Base-by-base conservation (phyloP, 176 grass and related monocot species). In the Canna indica region DNA sequence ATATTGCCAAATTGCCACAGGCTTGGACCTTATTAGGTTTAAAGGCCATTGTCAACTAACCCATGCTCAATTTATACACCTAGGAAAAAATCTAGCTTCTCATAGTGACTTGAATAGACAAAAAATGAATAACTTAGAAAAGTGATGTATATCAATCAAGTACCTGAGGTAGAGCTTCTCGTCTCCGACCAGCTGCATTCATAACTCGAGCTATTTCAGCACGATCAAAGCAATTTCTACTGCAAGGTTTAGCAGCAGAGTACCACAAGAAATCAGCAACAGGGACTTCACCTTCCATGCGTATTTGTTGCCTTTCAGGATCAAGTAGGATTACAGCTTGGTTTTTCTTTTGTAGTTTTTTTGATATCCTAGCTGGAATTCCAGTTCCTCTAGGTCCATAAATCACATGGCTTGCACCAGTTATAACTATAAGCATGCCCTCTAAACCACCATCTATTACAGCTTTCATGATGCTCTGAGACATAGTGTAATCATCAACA, bases 181-280 rank as follows among this genome's bases (percentile, higher is more conserved):
- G 79, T 60, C 89, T 92, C 64, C 65, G 78, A 77, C 94, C 89
- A 80, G 89, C 89, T 48, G 86, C 94, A 85, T 99, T 97, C 94
- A 99, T 99, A 69, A 99, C 86, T 79, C 89, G 79, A 73, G 94
- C 84, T 45, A 99, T 99, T 80, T 99, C 94, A 73, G 89, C 94
- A 78, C 86, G 88, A 78, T 99, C 94, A 54, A 99, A 99, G 78
- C 94, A 99, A 90, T 99, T 99, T 83, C 89, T 60, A 72, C 73
- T 93, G 78, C 94, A 99, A 78, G 86, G 81, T 73, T 93, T 99
- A 59, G 86, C 86, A 78, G 94, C 94, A 65, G 94, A 92, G 63
- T 99, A 99, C 89, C 94, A 99, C 47, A 99, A 74, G 74, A 99
- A 82, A 85, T 99, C 94, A 72, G 86, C 89, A 57, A 90, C 64